These are phyloP conservation scores for sorghum (Sorghum bicolor) DNA, from an alignment of 176 grass and related monocot species.

Conservation along the genomic window Sorghum_bicolor_NCBIv3 NC_012870.2:75249001-75249500, in stretches of 20 bases:
- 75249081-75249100: constrained; percentile 54
- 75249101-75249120: constrained; percentile 47
- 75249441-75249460: too few relatives aligned
- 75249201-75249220: not conserved
- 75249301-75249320: not conserved
- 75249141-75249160: not conserved
- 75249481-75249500: not conserved
- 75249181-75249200: not conserved
- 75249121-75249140: not conserved
- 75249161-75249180: not conserved
- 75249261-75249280: not conserved
- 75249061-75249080: constrained; percentile 50
- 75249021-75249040: constrained; percentile 46
- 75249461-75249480: not conserved
- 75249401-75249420: too few relatives aligned
- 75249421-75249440: too few relatives aligned
- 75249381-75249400: too few relatives aligned
- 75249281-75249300: not conserved
- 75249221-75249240: not conserved
- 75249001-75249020: constrained; percentile 21
- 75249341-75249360: too few relatives aligned
- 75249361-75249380: too few relatives aligned
- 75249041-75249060: constrained; percentile 26
- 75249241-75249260: not conserved
- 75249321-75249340: not conserved